Percentiles rank a stretch among this genome's conserved stretches.
These are phyloP conservation scores for Calycina herbarum DNA, from an alignment of 2,329 filamentous ascomycete species.

Conservation along the genomic window DNA sequence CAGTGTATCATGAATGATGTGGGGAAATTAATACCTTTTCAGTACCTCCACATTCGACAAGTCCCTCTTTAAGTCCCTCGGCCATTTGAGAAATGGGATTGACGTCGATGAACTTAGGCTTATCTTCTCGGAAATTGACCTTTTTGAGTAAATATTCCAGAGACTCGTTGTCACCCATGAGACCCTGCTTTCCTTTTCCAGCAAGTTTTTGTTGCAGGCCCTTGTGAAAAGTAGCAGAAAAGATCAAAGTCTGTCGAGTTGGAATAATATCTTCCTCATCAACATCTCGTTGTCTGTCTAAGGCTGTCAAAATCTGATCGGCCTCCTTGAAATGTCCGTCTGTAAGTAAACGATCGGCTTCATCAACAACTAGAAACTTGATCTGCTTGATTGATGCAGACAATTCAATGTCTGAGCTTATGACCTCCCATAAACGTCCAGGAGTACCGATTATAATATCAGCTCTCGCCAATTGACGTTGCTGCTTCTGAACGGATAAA, in stretches of 20 bases:
- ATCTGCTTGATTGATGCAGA: constrained; percentile 71
- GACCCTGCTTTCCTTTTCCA: constrained; percentile 62
- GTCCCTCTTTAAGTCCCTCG: constrained; percentile 77
- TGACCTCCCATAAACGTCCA: constrained; percentile 90
- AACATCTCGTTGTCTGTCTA: constrained; percentile 64
- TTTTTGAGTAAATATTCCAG: constrained; percentile 93
- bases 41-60: constrained; percentile 88
- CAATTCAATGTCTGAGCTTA: constrained; percentile 71
- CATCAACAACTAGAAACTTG: constrained; percentile 84
- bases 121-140: constrained; percentile 80
- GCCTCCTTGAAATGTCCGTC: constrained; percentile 95
- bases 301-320: constrained; percentile 77
- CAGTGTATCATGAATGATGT: constrained; percentile 4
- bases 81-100: constrained; percentile 92
- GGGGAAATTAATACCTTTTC: constrained; percentile 67
- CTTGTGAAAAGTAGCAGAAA: constrained; percentile 95
- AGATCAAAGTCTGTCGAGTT: constrained; percentile 83
- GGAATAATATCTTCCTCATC: constrained; percentile 49
- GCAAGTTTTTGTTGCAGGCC: constrained; percentile 87
- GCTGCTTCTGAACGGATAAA: constrained; percentile 91
- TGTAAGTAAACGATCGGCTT: constrained; percentile 88
- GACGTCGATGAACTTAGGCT: constrained; percentile 87
- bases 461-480: constrained; percentile 77
- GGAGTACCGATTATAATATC: constrained; percentile 95
- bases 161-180: constrained; percentile 73